phyloP scores from a whole-genome alignment of 2,329 filamentous ascomycete genomes.

The Aureobasidium namibiae region DNA sequence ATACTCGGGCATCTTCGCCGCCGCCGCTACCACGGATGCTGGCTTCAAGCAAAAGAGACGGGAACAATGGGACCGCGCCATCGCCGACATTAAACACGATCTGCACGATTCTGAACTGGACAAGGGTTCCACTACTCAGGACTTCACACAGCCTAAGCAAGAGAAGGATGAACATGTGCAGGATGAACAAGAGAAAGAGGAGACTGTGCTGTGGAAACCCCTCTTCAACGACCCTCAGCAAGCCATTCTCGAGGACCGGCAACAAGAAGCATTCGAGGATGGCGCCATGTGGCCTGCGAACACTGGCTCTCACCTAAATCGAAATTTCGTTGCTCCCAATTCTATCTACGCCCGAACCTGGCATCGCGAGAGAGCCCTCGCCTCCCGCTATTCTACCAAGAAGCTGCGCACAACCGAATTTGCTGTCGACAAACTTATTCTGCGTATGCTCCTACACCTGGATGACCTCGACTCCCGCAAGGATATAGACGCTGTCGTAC shows the following conservation, averaged over 20 bases:
- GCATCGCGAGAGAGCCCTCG: constrained; percentile 24
- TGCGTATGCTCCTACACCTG: constrained; percentile 26
- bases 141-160: not conserved
- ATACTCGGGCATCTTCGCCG: constrained; percentile 60
- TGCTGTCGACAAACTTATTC: constrained; percentile 32
- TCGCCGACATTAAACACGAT: constrained; percentile 46
- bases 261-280: not conserved
- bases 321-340: constrained; percentile 33
- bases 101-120: constrained; percentile 23
- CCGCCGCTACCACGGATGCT: constrained; percentile 56
- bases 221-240: constrained; percentile 7
- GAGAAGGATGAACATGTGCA: constrained; percentile 1
- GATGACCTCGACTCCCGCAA: constrained; percentile 15
- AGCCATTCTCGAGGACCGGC: constrained; percentile 3
- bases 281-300: constrained; percentile 30
- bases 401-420: constrained; percentile 36
- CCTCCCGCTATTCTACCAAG: constrained; percentile 31
- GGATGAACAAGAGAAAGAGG: not conserved
- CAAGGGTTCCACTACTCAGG: not conserved
- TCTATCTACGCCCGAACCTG: constrained; percentile 35
- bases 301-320: constrained; percentile 28
- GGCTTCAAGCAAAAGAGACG: constrained; percentile 50
- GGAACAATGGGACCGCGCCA: constrained; percentile 52
- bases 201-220: not conserved
- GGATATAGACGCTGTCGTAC: constrained; percentile 19